Evolutionary conservation across 1,284 basidiomycete genomes (phyloP).

Genomic region (Microstroma glucosiphilum): DNA sequence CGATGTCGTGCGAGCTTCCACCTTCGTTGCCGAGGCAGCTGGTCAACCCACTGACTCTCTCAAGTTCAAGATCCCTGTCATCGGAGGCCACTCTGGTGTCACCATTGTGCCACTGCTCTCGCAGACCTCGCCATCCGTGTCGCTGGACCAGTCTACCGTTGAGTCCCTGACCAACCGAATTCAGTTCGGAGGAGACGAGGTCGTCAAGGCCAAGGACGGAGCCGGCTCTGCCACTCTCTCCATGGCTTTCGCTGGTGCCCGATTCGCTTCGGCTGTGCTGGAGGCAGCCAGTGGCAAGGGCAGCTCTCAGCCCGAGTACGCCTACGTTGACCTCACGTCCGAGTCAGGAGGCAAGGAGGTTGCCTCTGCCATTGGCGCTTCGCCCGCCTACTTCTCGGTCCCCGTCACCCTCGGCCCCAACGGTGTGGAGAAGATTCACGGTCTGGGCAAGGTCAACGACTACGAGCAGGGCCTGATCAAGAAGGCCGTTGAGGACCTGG

Average conservation of each 20-base stretch:
- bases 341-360: constrained; percentile 41
- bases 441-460: constrained; percentile 55
- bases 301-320: constrained; percentile 35
- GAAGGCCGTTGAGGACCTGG: constrained; percentile 56
- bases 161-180: constrained; percentile 72
- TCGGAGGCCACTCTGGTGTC: constrained; percentile 91
- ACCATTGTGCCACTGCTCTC: constrained; percentile 94
- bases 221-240: constrained; percentile 82
- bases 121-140: constrained; percentile 57
- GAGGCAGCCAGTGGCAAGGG: constrained; percentile 42
- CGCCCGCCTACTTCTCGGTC: constrained; percentile 46
- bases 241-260: constrained; percentile 68
- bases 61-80: constrained; percentile 65
- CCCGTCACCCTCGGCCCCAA: constrained; percentile 45
- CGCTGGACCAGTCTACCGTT: constrained; percentile 53
- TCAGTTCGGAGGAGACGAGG: constrained; percentile 87
- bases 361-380: constrained; percentile 34
- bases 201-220: constrained; percentile 81
- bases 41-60: constrained; percentile 61
- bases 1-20: constrained; percentile 92
- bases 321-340: constrained; percentile 44
- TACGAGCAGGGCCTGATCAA: constrained; percentile 55
- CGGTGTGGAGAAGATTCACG: constrained; percentile 58
- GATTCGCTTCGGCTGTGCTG: constrained; percentile 42
- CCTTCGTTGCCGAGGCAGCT: constrained; percentile 79